Evolutionary conservation across 2,329 filamentous ascomycete genomes (phyloP), one percentile per base, ranked within the genome.

Genomic region (Penicillium sp.): DNA sequence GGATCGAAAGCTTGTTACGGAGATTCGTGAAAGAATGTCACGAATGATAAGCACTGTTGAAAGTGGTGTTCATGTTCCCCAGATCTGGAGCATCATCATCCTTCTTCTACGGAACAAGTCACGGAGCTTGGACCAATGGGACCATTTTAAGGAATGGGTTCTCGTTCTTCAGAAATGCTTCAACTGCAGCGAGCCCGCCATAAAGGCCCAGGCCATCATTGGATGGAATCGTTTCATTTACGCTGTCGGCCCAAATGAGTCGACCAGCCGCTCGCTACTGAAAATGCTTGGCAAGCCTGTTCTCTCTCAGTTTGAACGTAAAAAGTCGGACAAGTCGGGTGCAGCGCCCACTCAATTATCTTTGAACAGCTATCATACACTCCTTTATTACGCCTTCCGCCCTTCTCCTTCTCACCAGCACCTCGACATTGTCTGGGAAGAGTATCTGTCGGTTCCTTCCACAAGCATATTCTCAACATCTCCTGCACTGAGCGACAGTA

Each of bases 141-240:
- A 87, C 28, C 84, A 89, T 66, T 86, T 91, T 58, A 83, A 80
- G 24, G 80, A 83, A 5, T 97, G 91, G 89, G 79, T 97, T 7
- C 81, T 83, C 28, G 81, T 96, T 9, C 87, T 96, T 16, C 89
- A 96, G 65, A 82, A 81, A 58, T 94, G 91, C 66, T 91, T 97
- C 73, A 96, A 96, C 68, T 88, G 86, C 62, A 83, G 83, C 48
- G 91, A 96, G 59, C 76, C 81, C 3, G 76, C 81, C 40, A 89
- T 87, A 40, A 91, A 88, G 64, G 79, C 85, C 13, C 87, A 95
- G 65, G 90, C 92, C 19, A 91, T 93, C 65, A 78, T 87, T 52
- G 92, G 92, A 1, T 97, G 93, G 90, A 91, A 90, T 63, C 87
- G 90, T 49, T 85, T 97, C 40, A 83, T 94, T 18, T 96, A 88